Evolutionary conservation across 352 stramenopile species (phyloP), one percentile per base, ranked within the genome.

Genomic region (Globisporangium radiosum): DNA sequence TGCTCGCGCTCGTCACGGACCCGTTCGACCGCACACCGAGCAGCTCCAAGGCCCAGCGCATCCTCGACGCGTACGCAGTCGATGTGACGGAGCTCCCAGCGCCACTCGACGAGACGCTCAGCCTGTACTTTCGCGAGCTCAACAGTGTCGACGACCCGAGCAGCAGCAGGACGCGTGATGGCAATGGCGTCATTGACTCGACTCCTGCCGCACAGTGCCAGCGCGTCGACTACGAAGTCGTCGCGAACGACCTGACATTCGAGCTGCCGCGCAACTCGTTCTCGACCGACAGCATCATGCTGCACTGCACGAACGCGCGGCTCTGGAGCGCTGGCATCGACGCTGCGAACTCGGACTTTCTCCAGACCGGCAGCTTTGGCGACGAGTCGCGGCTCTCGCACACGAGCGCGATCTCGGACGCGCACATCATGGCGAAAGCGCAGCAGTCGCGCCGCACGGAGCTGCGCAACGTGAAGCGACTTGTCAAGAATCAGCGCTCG

Each of bases 401-500:
- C 57, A 63, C 62, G 25, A 72, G 68, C 54, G 45, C 63, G 47
- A 36, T 82, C 43, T 69, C 74, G 0, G 74, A 71, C 57, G 76
- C 63, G 38, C 76, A 69, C 59, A 57, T 66, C 25, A 33, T 33
- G 25, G 73, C 81, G 8, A 87, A 81, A 61, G 71, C 72, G 10
- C 72, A 87, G 47, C 79, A 92, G 65, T 78, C 68, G 14, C 69
- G 75, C 17, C 73, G 85, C 54, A 76, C 74, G 1, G 78, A 92
- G 47, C 56, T 94, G 17, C 65, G 85, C 11, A 88, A 93, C 65
- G 69, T 90, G 37, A 74, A 76, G 58, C 71, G 85, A 11, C 65
- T 88, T 48, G 81, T 94, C 15, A 94, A 91, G 59, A 93, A 92
- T 44, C 85, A 94, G 54, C 73, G 85, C 5, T 90, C 85, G 17